phyloP scores from a whole-genome alignment of 306 rosid species.

The Luffa acutangula region DNA sequence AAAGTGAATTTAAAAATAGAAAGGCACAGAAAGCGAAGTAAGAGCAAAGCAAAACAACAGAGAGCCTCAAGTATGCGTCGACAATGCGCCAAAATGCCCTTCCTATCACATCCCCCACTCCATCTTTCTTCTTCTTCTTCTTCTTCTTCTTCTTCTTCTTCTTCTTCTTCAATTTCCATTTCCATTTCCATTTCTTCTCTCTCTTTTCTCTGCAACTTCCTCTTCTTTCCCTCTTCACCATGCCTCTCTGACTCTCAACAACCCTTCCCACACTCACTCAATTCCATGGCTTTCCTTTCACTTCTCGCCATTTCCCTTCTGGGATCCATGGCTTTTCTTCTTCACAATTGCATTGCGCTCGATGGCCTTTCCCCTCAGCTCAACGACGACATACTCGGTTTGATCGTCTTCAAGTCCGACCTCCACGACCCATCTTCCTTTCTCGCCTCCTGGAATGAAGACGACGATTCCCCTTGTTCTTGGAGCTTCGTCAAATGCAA shows the following conservation, averaged over 20 bases:
- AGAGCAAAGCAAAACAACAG: not conserved
- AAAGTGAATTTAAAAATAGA: not conserved
- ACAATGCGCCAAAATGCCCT: not conserved
- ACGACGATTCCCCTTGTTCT: slow-evolving; percentile 63
- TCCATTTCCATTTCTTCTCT: not conserved
- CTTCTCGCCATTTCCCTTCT: not conserved
- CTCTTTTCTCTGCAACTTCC: not conserved
- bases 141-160: not conserved
- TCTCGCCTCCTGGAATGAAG: slow-evolving; percentile 84
- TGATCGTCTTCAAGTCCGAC: slow-evolving; percentile 79
- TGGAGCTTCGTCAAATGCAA: slow-evolving; percentile 60
- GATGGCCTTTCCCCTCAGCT: not conserved
- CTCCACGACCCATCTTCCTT: slow-evolving; percentile 56
- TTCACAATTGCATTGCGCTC: not conserved
- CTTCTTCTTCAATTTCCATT: not conserved
- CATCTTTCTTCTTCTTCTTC: not conserved
- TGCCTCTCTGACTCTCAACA: no score
- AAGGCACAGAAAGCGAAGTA: not conserved
- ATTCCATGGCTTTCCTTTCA: not conserved
- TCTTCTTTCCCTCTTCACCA: not conserved
- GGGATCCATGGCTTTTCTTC: not conserved
- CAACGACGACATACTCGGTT: slow-evolving; percentile 77
- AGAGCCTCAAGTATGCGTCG: not conserved
- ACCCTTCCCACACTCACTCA: not conserved
- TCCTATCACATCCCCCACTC: no score